Conservation (phyloP, 1,284 basidiomycete genomes). For the Cutaneotrichosporon dermatis region DNA sequence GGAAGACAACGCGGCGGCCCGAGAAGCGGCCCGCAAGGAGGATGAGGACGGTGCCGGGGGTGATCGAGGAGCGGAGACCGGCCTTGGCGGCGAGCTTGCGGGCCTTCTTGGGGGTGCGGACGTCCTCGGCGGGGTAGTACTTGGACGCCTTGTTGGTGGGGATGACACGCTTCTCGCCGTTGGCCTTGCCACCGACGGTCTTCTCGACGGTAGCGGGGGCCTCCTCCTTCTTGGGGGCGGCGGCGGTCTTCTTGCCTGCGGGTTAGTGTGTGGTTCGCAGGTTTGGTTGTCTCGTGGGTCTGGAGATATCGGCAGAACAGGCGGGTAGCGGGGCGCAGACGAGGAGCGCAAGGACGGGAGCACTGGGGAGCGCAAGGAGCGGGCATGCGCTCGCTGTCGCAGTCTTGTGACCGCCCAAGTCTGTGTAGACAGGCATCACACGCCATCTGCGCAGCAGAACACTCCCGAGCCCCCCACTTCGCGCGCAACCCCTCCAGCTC, state of each 20-base stretch:
- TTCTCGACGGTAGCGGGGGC: constrained; percentile 64
- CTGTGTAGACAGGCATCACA: too few species aligned
- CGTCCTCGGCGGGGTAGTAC: constrained; percentile 97
- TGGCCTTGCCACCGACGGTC: constrained; percentile 81
- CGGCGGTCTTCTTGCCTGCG: constrained; percentile 67
- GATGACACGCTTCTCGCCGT: constrained; percentile 81
- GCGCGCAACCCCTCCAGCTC: too few species aligned
- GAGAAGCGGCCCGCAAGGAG: constrained; percentile 96
- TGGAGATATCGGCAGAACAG: not conserved
- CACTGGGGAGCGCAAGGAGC: too few species aligned
- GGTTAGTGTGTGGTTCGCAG: not conserved
- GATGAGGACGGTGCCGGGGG: constrained; percentile 92
- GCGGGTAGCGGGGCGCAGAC: not conserved
- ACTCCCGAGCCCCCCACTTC: too few species aligned
- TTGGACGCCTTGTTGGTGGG: constrained; percentile 79
- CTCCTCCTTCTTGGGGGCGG: constrained; percentile 59
- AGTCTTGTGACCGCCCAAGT: too few species aligned
- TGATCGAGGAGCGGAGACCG: constrained; percentile 79
- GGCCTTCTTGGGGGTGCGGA: constrained; percentile 81
- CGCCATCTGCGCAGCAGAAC: too few species aligned
- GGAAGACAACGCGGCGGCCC: constrained; percentile 96
- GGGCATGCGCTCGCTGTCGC: too few species aligned
- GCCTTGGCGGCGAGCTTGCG: constrained; percentile 73
- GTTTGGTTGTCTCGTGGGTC: not conserved
- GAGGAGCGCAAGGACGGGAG: too few species aligned